Conservation (phyloP, 75 land plant genomes). For the Isoetes taiwanensis region DNA sequence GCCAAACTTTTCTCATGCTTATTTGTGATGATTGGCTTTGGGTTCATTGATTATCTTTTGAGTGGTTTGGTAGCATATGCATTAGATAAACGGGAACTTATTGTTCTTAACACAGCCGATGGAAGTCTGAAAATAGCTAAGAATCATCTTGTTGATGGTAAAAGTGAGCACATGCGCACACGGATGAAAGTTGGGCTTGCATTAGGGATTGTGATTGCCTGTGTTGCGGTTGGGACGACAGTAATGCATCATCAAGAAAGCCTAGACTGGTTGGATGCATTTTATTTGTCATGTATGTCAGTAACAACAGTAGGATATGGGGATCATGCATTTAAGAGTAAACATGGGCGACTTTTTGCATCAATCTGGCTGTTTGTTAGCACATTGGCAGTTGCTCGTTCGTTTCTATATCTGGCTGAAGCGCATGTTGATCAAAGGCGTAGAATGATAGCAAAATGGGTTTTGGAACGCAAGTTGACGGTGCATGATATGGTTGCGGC, state of each 20-base stretch:
- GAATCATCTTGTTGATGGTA: not conserved
- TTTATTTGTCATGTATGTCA: not conserved
- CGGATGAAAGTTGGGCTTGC: not conserved
- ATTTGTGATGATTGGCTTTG: slow-evolving; percentile 2
- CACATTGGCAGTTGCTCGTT: not conserved
- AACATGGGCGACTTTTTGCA: not conserved
- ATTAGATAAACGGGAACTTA: not conserved
- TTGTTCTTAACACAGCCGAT: not conserved
- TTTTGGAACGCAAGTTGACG: not conserved
- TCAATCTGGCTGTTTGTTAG: slow-evolving; percentile 1
- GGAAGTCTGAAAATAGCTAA: not conserved
- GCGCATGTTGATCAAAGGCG: not conserved
- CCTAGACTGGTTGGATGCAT: not conserved
- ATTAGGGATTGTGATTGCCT: not conserved
- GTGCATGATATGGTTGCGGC: not conserved
- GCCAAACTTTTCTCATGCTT: not conserved
- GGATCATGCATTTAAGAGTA: slow-evolving; percentile 4
- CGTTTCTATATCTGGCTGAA: not conserved
- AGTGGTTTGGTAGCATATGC: slow-evolving; percentile 2
- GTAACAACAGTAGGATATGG: slow-evolving; percentile 5
- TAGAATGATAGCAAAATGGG: slow-evolving; percentile 2
- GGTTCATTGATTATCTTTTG: not conserved
- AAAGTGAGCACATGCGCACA: not conserved
- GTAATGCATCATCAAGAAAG: not conserved
- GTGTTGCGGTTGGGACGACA: not conserved